Base-by-base conservation (phyloP, 1,284 basidiomycete species). In the Microbotryum scabiosae region DNA sequence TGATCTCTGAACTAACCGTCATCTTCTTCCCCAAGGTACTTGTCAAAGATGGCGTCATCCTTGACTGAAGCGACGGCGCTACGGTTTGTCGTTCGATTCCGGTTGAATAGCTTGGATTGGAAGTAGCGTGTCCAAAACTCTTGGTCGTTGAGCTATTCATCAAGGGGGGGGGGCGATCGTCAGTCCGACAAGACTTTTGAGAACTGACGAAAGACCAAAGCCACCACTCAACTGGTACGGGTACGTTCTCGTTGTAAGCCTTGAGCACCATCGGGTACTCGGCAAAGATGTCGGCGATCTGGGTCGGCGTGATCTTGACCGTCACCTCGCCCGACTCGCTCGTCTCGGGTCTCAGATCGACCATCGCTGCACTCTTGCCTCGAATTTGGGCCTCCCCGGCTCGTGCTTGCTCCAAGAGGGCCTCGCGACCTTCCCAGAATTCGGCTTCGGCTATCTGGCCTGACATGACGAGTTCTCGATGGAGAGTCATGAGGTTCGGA, bases 101-200 rank as follows among this genome's bases (percentile, higher is more conserved):
- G 85, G 72, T 97, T 90, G 80, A 96, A 97, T 10, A 99, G 79
- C 71, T 88, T 90, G 12, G 89, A 93, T 69, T 90, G 86, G 74
- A 99, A 97, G 77, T 97, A 99, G 44, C 94, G 83, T 67, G 84
- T 86, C 96, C 96, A 99, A 73, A 99, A 99, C 65, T 90, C 85
- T 60, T 82, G 85, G 75, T 97, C 90, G 32, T 84, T 83, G 50
- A 97, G 80, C 87, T 93, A 63, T 28, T 26, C 51, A 26, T 41
- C 50, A 16, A 21, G 26, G 8, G 21, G 26, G 8, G 21, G 12
- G 8, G 8, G 5, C 36, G 12, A 21, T 25, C 10, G 30, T 41
- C 10, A 32, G 32, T 8, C 21, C n/a, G 30, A 47, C 10, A 36
- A 21, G 6, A 55, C 47, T 56, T 65, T 59, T 30, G 57, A 47